phyloP scores from a whole-genome alignment of 2,329 filamentous ascomycete species.

The Sarocladiaceae sp. region DNA sequence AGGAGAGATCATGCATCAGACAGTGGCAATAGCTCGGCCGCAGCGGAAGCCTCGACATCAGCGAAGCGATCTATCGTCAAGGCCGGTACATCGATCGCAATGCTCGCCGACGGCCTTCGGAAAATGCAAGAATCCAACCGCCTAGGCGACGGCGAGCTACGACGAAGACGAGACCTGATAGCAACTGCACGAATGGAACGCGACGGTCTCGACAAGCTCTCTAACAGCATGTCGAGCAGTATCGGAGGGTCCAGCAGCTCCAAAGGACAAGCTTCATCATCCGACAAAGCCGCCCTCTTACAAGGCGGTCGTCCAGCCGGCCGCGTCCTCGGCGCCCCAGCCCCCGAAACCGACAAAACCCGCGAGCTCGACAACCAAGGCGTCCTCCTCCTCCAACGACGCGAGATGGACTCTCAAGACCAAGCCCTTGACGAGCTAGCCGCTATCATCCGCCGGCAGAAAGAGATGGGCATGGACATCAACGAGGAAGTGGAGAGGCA shows the following conservation, averaged over 20 bases:
- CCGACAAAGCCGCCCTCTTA: conserved; percentile 48
- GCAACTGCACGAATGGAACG: conserved; percentile 67
- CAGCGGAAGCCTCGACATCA: conserved; percentile 62
- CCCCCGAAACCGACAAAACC: conserved; percentile 72
- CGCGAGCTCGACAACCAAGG: conserved; percentile 73
- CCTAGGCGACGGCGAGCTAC: conserved; percentile 70
- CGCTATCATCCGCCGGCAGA: conserved; percentile 67
- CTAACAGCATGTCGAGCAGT: conserved; percentile 46
- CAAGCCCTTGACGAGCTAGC: conserved; percentile 64
- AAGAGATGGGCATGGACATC: conserved; percentile 74
- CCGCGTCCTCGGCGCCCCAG: conserved; percentile 67
- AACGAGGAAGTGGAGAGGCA: conserved; percentile 69
- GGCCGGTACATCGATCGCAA: conserved; percentile 59
- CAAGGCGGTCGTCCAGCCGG: conserved; percentile 32
- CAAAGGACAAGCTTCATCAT: conserved; percentile 43
- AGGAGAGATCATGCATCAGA: conserved; percentile 54
- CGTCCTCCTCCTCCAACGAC: conserved; percentile 67
- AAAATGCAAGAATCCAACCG: conserved; percentile 48
- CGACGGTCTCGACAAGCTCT: conserved; percentile 70
- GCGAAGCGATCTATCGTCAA: conserved; percentile 71
- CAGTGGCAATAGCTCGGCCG: conserved; percentile 35
- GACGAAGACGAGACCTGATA: conserved; percentile 67
- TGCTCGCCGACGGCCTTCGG: conserved; percentile 62
- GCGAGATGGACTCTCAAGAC: conserved; percentile 73
- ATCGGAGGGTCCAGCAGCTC: conserved; percentile 35